phyloP scores from a whole-genome alignment of 202 grass and related monocot genomes.

The Thinopyrum obtusiflorum region DNA sequence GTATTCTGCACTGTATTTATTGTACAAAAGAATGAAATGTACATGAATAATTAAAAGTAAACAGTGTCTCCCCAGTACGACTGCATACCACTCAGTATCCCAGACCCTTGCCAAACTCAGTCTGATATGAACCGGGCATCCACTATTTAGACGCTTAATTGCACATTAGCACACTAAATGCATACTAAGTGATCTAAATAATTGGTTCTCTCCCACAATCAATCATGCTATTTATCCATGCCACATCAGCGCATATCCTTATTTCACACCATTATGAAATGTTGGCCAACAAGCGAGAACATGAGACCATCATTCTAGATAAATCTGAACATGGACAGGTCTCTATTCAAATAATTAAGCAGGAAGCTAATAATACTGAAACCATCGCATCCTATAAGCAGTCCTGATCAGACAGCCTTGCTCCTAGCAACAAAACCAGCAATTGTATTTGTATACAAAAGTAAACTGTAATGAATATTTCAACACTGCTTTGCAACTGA shows the following conservation, averaged over 20 bases:
- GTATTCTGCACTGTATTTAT: background rate
- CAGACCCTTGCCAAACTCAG: background rate
- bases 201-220: slow-evolving; percentile 2
- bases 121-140: background rate
- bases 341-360: background rate
- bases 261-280: background rate
- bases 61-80: background rate
- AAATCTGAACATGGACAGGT: background rate
- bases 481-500: background rate
- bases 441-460: slow-evolving; percentile 20
- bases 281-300: background rate
- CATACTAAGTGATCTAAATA: background rate
- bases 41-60: background rate
- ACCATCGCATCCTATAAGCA: background rate
- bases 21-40: background rate
- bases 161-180: slow-evolving; percentile 1
- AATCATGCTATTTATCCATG: background rate
- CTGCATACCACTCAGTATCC: background rate
- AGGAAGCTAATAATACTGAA: slow-evolving; percentile 17
- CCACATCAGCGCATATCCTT: background rate
- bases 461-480: background rate
- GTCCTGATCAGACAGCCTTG: background rate
- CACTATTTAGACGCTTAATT: background rate
- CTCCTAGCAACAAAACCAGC: slow-evolving; percentile 1
- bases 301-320: background rate